A percentile compares a stretch with the other conserved stretches of the same genome.
Evolutionary conservation across 805 yeast genomes (phyloP).

Genomic region (Wickerhamiella nectarea): DNA sequence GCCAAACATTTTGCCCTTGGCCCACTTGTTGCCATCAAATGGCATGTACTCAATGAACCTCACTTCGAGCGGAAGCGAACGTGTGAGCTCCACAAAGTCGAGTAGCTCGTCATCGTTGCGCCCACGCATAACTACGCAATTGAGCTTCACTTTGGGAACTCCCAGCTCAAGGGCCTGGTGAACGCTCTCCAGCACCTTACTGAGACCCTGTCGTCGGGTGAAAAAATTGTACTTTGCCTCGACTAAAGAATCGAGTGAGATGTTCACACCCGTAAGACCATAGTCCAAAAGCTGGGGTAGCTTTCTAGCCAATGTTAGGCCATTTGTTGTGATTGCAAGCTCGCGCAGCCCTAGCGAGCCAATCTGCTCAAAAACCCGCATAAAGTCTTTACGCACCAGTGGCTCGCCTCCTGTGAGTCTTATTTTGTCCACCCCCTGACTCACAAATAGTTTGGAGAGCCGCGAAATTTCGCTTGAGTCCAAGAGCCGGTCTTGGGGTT

Average conservation of each 20-base stretch:
- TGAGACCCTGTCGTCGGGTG: slow-evolving; percentile 38
- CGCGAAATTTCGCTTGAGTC: slow-evolving; percentile 33
- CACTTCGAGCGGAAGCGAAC: slow-evolving; percentile 32
- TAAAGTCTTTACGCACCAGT: slow-evolving; percentile 37
- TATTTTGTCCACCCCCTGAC: slow-evolving; percentile 38
- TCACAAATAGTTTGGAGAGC: slow-evolving; percentile 33
- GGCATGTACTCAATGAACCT: slow-evolving; percentile 49
- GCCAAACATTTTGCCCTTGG: slow-evolving; percentile 32
- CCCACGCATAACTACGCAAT: slow-evolving; percentile 38
- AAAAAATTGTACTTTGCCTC: slow-evolving; percentile 38
- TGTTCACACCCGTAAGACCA: slow-evolving; percentile 37
- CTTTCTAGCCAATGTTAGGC: slow-evolving; percentile 37
- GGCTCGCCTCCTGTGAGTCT: slow-evolving; percentile 47
- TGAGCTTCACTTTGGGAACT: slow-evolving; percentile 35
- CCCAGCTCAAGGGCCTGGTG: slow-evolving; percentile 33
- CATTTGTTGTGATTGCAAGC: slow-evolving; percentile 40
- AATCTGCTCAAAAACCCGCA: slow-evolving; percentile 31
- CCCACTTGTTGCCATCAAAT: slow-evolving; percentile 43
- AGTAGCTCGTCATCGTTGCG: slow-evolving; percentile 39
- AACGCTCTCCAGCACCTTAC: slow-evolving; percentile 33
- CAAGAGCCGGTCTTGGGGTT: slow-evolving; percentile 31
- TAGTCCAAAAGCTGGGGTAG: slow-evolving; percentile 29
- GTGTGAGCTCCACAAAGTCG: slow-evolving; percentile 34
- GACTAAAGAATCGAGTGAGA: slow-evolving; percentile 37
- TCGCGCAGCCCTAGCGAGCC: slow-evolving; percentile 34